Evolutionary conservation across 495 filamentous ascomycete species (phyloP), one percentile per base, ranked within the genome.

Genomic region (Glarea lozoyensis): DNA sequence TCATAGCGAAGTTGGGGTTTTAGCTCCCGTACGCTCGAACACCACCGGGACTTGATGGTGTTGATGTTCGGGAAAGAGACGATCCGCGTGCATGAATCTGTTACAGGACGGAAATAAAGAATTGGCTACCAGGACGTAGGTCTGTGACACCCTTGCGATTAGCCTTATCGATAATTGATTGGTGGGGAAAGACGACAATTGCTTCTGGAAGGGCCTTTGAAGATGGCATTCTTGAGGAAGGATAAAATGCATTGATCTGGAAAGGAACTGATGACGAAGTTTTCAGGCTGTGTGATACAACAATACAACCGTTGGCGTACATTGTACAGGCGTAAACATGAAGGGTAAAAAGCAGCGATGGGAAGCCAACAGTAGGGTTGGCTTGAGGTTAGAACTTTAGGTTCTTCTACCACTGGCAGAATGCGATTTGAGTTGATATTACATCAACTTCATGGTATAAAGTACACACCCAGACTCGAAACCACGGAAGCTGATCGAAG

Each of bases 61-160:
- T 11, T 34, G 31, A 13, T 7, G 31, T 34, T 34, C 31, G 31
- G 31, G 31, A 34, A 13, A 16, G n/a, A 13, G 31, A 7, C 5
- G 31, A 34, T 34, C 31, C 31, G 31, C 31, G 31, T 34, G 31
- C 31, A 34, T 34, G 31, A 34, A n/a, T n/a, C 17, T 34, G 31
- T 34, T 34, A 34, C 31, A 34, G 31, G 17, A 16, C 17, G 31
- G 31, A 13, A 29, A n/a, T 29, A 7, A n/a, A 7, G 25, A 7
- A 29, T 7, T 29, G 7, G 7, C 7, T 29, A 16, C 4, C n/a
- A 11, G 4, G 4, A 7, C 6, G 31, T 13, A 11, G 31, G 31
- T 34, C 31, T 16, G 31, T 34, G 31, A 16, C 31, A 34, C 31
- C 31, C 31, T 16, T 34, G 31, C 5, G 31, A 6, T 13, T 6